Evolutionary conservation across 257 asterid genomes (phyloP).

Genomic region (Cordia subcordata): DNA sequence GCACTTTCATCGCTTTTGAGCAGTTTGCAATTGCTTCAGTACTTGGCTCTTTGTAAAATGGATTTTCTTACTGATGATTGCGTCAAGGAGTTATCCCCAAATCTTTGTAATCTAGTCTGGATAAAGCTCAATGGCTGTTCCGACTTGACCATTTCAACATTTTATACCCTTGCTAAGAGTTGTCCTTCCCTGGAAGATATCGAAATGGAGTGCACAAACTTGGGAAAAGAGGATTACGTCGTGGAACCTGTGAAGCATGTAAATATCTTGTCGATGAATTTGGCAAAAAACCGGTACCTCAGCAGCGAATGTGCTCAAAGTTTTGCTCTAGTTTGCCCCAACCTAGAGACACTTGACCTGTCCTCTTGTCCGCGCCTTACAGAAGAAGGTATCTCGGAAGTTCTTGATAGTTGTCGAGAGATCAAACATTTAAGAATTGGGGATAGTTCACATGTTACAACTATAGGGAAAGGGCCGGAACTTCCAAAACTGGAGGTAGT

Average conservation of each 20-base stretch:
- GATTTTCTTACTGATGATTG: slow-evolving; percentile 6
- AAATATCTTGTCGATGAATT: slow-evolving; percentile 6
- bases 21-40: slow-evolving; percentile 7
- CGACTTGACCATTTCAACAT: slow-evolving; percentile 8
- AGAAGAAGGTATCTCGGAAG: slow-evolving; percentile 9
- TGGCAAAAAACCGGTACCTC: neutral
- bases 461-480: slow-evolving; percentile 6
- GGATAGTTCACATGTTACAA: neutral
- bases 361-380: slow-evolving; percentile 8
- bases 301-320: slow-evolving; percentile 1
- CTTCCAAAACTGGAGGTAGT: slow-evolving; percentile 18
- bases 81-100: slow-evolving; percentile 6
- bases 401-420: slow-evolving; percentile 12
- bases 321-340: slow-evolving; percentile 14
- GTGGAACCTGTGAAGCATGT: neutral
- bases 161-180: slow-evolving; percentile 4
- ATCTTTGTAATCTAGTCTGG: slow-evolving; percentile 8
- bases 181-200: slow-evolving; percentile 12
- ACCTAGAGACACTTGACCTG: slow-evolving; percentile 14
- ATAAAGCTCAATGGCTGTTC: neutral
- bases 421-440: slow-evolving; percentile 10
- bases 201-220: slow-evolving; percentile 5
- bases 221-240: neutral
- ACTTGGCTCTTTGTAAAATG: slow-evolving; percentile 3
- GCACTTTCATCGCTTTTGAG: slow-evolving; percentile 12